Base-by-base conservation (phyloP, 108 stramenopile genomes). In the Cyclotella sp. region DNA sequence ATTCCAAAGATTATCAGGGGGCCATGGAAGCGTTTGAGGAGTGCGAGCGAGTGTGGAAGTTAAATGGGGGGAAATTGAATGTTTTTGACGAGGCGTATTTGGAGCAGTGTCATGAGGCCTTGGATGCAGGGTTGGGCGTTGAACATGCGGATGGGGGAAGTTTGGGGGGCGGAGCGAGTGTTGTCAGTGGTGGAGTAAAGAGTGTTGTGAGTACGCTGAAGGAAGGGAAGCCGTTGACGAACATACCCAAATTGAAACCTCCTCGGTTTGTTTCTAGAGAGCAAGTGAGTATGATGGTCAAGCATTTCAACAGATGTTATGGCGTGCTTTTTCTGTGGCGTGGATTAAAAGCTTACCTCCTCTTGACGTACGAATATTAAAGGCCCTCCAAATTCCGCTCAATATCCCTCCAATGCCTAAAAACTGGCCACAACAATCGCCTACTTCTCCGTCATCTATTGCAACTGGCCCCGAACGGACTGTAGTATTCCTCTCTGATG, bases 11-110 rank as follows among this genome's bases (percentile, higher is more conserved):
- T 77, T 95, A 90, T 71, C 73, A 77, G 58, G 92, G 83, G 40
- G 70, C 89, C 15, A 74, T 93, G 24, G 88, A 88, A 43, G 89
- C 94, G 21, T 91, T 95, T 70, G 84, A 83, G 27, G 73, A 89
- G 46, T 89, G 90, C 68, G 79, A 85, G 24, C 73, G 72, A 28
- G 63, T 91, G 26, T 81, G 87, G 74, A 87, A 87, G 12, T 60
- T 79, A 16, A 70, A 69, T 70, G 93, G 90, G 7, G 90, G 89
- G 41, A 76, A 82, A 34, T 57, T 95, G 51, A 91, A 88, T 73
- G 86, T 90, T 60, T 93, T 95, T 80, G 94, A 95, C 81, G 84
- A 90, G 66, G 91, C 91, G 1, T 95, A 95, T 74, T 84, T 90
- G 69, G 84, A 89, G 58, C 92, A 95, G 52, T 88, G 90, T 22